phyloP scores from a whole-genome alignment of 345 rosid species.

The Euphorbia pulcherrima region DNA sequence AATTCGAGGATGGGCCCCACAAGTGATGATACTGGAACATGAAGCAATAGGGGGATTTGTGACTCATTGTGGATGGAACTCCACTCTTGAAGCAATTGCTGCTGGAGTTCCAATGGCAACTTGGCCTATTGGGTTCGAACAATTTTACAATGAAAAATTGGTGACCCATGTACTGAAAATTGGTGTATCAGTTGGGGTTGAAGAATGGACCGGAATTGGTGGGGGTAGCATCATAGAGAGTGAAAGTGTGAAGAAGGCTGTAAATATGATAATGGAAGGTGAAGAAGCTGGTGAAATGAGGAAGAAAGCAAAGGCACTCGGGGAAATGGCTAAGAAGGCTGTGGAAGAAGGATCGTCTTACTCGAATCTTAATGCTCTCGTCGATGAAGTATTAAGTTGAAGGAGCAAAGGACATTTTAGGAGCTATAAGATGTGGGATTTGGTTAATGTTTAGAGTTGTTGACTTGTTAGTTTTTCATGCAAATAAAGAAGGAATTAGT shows the following conservation, averaged over 20 bases:
- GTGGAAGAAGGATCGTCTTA: constrained; percentile 41
- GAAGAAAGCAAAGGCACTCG: constrained; percentile 16
- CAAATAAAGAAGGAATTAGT: too few species aligned
- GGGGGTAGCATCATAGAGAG: too few species aligned
- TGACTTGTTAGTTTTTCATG: constrained; percentile 1
- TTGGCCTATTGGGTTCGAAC: constrained; percentile 57
- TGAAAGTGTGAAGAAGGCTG: constrained; percentile 38
- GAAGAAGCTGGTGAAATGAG: constrained; percentile 43
- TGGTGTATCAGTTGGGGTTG: constrained; percentile 44
- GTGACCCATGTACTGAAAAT: constrained; percentile 40
- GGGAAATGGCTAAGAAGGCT: constrained; percentile 16
- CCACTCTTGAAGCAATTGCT: constrained; percentile 42
- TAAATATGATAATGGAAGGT: constrained; percentile 40
- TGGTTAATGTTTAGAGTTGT: too few species aligned
- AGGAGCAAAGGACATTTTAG: constrained; percentile 8
- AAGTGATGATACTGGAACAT: constrained; percentile 57
- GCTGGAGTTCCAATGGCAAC: constrained; percentile 57
- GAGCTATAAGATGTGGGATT: not conserved
- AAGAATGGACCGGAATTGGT: too few species aligned
- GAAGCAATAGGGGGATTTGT: constrained; percentile 54
- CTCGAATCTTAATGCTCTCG: constrained; percentile 15
- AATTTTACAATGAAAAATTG: constrained; percentile 56
- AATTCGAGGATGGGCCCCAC: constrained; percentile 52
- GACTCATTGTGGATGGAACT: constrained; percentile 76
- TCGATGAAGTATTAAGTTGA: too few species aligned